Conservation (phyloP, 192 early-diverging fungal genomes). For the Coemansia erecta region DNA sequence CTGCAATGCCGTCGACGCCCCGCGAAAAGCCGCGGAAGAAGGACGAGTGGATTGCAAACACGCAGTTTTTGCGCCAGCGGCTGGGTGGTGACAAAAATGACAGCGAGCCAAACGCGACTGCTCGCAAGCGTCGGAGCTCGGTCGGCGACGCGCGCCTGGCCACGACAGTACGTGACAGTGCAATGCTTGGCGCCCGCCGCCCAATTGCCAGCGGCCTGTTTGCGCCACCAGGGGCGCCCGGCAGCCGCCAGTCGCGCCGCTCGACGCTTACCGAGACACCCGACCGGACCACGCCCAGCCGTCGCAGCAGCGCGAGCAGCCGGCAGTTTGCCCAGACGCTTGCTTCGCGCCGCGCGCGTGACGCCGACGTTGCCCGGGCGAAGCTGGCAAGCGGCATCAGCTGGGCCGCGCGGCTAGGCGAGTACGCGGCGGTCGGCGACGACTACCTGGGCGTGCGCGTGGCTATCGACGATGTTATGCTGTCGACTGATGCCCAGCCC, state of each 20-base stretch:
- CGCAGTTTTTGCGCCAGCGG: constrained; percentile 37
- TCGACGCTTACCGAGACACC: too few relatives aligned
- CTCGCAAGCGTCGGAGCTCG: constrained; percentile 29
- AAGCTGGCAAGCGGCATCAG: too few relatives aligned
- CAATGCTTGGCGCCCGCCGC: neutral
- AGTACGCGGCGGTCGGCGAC: neutral
- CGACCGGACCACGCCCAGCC: neutral
- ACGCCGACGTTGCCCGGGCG: too few relatives aligned
- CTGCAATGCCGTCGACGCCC: neutral
- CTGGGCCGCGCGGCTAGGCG: too few relatives aligned
- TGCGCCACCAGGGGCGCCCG: neutral
- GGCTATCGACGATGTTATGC: constrained; percentile 10
- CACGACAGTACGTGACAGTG: constrained; percentile 8
- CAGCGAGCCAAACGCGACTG: neutral
- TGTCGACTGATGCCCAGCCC: neutral
- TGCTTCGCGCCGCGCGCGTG: too few relatives aligned
- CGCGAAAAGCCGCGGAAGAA: constrained; percentile 23
- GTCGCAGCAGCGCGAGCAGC: constrained; percentile 6
- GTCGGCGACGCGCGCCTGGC: constrained; percentile 13
- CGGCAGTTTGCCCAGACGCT: constrained; percentile 1
- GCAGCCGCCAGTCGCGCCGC: too few relatives aligned
- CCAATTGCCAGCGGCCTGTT: neutral
- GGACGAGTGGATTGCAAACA: constrained; percentile 49
- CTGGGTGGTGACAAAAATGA: constrained; percentile 12
- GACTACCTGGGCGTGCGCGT: constrained; percentile 17